Base-by-base conservation (phyloP, 192 early-diverging fungal genomes). In the Coemansia reversa region DNA sequence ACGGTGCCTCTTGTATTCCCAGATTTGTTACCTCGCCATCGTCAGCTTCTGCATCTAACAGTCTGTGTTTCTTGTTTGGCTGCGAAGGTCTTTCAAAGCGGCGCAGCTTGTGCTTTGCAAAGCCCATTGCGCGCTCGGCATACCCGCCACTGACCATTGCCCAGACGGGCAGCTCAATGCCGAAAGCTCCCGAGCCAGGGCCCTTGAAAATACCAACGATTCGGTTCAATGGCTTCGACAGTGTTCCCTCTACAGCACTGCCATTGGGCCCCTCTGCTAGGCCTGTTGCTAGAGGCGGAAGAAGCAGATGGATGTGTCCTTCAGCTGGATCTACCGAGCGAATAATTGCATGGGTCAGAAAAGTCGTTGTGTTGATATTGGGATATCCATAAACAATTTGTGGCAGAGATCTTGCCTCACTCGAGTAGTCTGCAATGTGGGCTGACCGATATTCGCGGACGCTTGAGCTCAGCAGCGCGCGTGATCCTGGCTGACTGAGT, bases 291-390 rank as follows among this genome's bases (percentile, higher is more conserved):
- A 47, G 82, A 64, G 51, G 90, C 82, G 62, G 80, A 8, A 82
- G 58, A 12, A 93, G 48, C 29, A 93, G 62, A 42, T 89, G 79
- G 4, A 91, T 61, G 5, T 65, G 62, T 22, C 83, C 84, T 5
- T 72, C 73, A 2, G 66, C 47, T 5, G 85, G 84, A 62, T 91
- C 85, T 30, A 92, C 86, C 0, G 88, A 82, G 14, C 91, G 80
- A 48, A 92, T 84, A 20, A 93, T 70, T 0, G 79, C 91, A 49
- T 89, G 74, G 1, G 87, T 84, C 42, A 85, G 35, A 53, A 89
- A 92, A 2, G 84, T 84, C 0, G 86, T 88, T 12, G 23, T 53
- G 9, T 61, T 50, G 32, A 62, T 23, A 23, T 65, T 66, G 14
- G 78, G 79, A 32, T 75, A 49, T 7, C 75, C 78, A 28, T 84